These are phyloP conservation scores for Senna siamea DNA, from an alignment of 306 rosid genomes.

Conservation along the genomic window DNA sequence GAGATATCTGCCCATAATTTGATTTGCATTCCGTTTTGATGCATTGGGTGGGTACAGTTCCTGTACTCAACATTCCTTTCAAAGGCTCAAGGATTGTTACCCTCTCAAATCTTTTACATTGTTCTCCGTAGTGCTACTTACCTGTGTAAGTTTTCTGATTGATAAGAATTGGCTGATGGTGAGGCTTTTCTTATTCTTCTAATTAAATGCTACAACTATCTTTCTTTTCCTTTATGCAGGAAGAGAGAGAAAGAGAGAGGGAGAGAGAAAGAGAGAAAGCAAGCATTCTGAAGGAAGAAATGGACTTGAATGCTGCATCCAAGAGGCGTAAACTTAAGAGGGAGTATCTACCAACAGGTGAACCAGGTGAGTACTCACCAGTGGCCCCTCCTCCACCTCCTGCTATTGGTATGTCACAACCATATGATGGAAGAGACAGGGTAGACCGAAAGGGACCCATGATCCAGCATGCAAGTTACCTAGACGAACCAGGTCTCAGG, in stretches of 20 bases:
- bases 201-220: slow-evolving; percentile 2
- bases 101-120: too few relatives aligned
- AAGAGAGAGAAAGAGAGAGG: slow-evolving; percentile 50
- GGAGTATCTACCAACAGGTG: slow-evolving; percentile 75
- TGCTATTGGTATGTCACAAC: slow-evolving; percentile 61
- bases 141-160: too few relatives aligned
- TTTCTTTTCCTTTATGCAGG: slow-evolving; percentile 49
- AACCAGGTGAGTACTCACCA: slow-evolving; percentile 93
- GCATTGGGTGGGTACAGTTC: neutral
- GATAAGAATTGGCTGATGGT: slow-evolving; percentile 8
- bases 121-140: too few relatives aligned
- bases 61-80: neutral
- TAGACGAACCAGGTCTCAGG: slow-evolving; percentile 79
- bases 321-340: slow-evolving; percentile 94
- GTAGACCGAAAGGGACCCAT: slow-evolving; percentile 85
- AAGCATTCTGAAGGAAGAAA: slow-evolving; percentile 77
- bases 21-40: slow-evolving; percentile 18
- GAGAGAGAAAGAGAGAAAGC: slow-evolving; percentile 85
- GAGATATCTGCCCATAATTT: neutral
- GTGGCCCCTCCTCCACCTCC: slow-evolving; percentile 78
- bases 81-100: too few relatives aligned
- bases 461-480: slow-evolving; percentile 68
- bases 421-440: slow-evolving; percentile 89
- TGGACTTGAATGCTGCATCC: slow-evolving; percentile 72
- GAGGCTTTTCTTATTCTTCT: neutral